Percentiles rank a stretch among this genome's conserved stretches.
phyloP scores from a whole-genome alignment of 768 basidiomycete genomes.

The Xanthoconium stramineum region DNA sequence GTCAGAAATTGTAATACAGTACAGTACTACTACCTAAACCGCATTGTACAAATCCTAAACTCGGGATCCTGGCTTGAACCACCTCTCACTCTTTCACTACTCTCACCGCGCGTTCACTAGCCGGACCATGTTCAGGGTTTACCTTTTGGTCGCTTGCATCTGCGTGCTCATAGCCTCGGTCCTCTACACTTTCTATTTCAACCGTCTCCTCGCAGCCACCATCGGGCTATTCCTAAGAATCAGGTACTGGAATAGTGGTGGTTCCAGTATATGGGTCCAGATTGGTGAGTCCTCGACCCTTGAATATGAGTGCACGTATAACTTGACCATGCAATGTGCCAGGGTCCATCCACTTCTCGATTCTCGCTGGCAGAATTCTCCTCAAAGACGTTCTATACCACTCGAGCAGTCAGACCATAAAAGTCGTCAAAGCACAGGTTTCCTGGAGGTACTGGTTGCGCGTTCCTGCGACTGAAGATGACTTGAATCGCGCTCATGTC shows the following conservation, averaged over 20 bases:
- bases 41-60: constrained; percentile 2
- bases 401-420: constrained; percentile 88
- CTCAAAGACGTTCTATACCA: constrained; percentile 87
- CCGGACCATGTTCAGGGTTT: constrained; percentile 49
- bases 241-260: constrained; percentile 73
- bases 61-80: not conserved
- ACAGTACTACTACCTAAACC: too few species aligned
- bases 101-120: not conserved
- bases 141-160: constrained; percentile 63
- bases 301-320: not conserved
- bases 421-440: constrained; percentile 78
- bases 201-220: constrained; percentile 71
- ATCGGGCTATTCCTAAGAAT: constrained; percentile 66
- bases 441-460: constrained; percentile 96
- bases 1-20: not conserved
- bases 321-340: not conserved
- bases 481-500: constrained; percentile 46
- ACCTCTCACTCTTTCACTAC: not conserved
- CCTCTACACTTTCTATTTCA: constrained; percentile 89
- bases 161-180: constrained; percentile 53
- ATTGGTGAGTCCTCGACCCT: constrained; percentile 52
- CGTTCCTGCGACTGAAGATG: constrained; percentile 70
- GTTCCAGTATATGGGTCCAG: constrained; percentile 79
- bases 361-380: constrained; percentile 82
- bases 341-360: constrained; percentile 92